Conservation (phyloP, 371 early-diverging fungal species). For the Saksenaea oblongispora region DNA sequence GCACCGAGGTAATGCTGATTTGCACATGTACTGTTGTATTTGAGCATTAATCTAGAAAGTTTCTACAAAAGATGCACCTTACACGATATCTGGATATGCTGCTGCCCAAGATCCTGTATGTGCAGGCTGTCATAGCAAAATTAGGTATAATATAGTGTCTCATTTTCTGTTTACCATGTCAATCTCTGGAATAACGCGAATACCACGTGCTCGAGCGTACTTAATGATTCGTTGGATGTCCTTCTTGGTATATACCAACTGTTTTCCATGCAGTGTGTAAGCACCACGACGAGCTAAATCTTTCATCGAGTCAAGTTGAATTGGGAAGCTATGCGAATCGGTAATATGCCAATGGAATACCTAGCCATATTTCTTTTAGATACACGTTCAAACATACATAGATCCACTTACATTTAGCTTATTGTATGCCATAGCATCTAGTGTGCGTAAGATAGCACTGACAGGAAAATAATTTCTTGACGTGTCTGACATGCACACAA, state of each 20-base stretch:
- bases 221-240: constrained; percentile 62
- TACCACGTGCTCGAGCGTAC: constrained; percentile 57
- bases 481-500: constrained; percentile 51
- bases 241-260: constrained; percentile 59
- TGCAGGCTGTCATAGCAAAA: constrained; percentile 53
- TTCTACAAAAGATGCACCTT: constrained; percentile 15
- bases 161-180: constrained; percentile 63
- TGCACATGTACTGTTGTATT: constrained; percentile 33
- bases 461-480: constrained; percentile 77
- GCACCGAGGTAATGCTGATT: constrained; percentile 36
- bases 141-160: background rate
- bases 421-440: constrained; percentile 59
- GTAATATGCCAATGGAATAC: constrained; percentile 81
- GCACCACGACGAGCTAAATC: constrained; percentile 57
- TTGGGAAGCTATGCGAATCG: constrained; percentile 72
- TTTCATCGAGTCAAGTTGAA: constrained; percentile 49
- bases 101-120: constrained; percentile 64
- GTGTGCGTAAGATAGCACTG: constrained; percentile 52
- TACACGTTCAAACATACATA: background rate
- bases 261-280: constrained; percentile 36
- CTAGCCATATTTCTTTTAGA: constrained; percentile 13
- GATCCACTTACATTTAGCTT: constrained; percentile 54
- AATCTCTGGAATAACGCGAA: constrained; percentile 74
- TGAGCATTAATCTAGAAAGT: background rate
- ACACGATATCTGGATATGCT: constrained; percentile 43